Conservation (phyloP, 2,329 filamentous ascomycete genomes). For the Ophiocordyceps sinensis region DNA sequence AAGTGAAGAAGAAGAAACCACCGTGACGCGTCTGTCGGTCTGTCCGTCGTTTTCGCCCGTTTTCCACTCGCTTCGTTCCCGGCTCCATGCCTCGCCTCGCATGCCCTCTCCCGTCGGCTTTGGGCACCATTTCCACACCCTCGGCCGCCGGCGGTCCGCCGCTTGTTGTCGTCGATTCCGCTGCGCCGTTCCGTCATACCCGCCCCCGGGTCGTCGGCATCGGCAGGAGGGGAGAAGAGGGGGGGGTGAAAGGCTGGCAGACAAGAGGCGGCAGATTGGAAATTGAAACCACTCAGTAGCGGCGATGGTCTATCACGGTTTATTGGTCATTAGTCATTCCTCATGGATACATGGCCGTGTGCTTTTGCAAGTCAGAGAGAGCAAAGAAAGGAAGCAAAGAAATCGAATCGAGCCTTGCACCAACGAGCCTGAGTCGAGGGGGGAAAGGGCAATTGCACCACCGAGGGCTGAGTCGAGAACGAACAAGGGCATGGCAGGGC, state of each 20-base stretch:
- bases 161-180: background rate
- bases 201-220: background rate
- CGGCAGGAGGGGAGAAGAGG: background rate
- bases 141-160: background rate
- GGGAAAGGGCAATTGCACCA: too few species aligned
- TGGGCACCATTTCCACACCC: background rate
- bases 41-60: too few species aligned
- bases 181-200: background rate
- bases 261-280: background rate
- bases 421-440: background rate
- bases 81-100: background rate
- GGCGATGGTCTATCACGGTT: constrained; percentile 9
- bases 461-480: too few species aligned
- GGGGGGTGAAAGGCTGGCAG: background rate
- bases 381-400: background rate
- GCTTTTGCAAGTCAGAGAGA: background rate
- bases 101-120: background rate
- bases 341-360: background rate
- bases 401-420: background rate
- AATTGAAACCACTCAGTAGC: constrained; percentile 5
- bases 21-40: background rate
- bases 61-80: background rate
- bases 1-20: background rate
- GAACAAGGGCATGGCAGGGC: too few species aligned
- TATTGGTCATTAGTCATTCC: constrained; percentile 6